Conservation (phyloP, 495 filamentous ascomycete species). For the Tetracladium setigerum region DNA sequence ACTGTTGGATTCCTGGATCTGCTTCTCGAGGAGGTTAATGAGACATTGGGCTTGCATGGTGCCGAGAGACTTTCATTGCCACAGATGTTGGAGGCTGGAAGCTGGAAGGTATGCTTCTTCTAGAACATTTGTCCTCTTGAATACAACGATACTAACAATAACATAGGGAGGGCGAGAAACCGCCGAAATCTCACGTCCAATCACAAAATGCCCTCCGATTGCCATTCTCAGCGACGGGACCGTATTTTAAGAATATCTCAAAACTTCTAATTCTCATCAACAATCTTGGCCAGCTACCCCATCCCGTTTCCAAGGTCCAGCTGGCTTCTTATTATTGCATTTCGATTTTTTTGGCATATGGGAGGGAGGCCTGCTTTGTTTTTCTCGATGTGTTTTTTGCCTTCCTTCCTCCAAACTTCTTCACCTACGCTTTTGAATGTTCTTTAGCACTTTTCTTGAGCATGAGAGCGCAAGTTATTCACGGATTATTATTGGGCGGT, state of each 20-base stretch:
- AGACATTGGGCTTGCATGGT: conserved; percentile 37
- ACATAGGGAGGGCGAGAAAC: conserved; percentile 86
- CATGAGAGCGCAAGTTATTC: no score
- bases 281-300: no score
- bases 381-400: no score
- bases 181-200: conserved; percentile 89
- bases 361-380: no score
- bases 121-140: not conserved
- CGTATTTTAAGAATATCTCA: conserved; percentile 57
- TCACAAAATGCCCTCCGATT: conserved; percentile 95
- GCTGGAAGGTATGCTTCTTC: conserved; percentile 63
- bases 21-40: conserved; percentile 54
- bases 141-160: conserved; percentile 3
- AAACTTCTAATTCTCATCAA: no score
- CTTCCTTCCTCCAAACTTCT: no score
- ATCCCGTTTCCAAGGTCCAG: no score
- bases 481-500: no score
- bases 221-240: conserved; percentile 95
- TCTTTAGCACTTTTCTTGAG: no score
- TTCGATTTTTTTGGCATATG: no score
- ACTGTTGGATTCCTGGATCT: conserved; percentile 81
- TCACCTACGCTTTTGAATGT: no score
- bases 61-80: conserved; percentile 58
- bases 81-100: conserved; percentile 83
- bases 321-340: no score